phyloP scores from a whole-genome alignment of 176 grass and related monocot genomes.

The Tuctoria greenei region DNA sequence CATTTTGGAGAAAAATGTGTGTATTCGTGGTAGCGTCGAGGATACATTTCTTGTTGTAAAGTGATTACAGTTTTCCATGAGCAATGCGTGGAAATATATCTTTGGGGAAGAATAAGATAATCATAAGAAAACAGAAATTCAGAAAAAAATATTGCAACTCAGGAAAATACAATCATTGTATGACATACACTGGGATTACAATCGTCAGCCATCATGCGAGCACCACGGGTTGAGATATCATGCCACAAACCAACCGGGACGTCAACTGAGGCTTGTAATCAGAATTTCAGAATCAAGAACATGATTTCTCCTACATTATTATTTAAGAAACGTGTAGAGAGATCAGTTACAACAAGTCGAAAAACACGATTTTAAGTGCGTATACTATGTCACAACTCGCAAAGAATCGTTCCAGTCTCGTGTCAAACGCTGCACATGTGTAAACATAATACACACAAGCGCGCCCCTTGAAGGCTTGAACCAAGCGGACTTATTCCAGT shows the following conservation, averaged over 20 bases:
- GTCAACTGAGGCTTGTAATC: too few species aligned
- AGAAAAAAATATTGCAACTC: too few species aligned
- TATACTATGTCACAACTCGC: neutral
- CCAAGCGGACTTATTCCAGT: neutral
- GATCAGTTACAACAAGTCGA: neutral
- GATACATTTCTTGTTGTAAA: neutral
- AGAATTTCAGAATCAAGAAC: too few species aligned
- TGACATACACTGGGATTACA: too few species aligned
- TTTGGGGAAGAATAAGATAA: neutral
- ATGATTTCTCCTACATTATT: neutral
- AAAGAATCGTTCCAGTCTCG: neutral
- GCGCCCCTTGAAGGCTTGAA: too few species aligned
- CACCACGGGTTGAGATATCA: too few species aligned
- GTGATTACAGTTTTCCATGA: neutral
- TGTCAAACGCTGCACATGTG: too few species aligned
- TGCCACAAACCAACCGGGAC: too few species aligned
- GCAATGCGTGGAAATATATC: neutral
- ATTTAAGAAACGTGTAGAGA: neutral
- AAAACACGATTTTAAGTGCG: neutral
- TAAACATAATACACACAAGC: too few species aligned
- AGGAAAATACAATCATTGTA: too few species aligned
- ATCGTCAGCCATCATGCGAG: too few species aligned
- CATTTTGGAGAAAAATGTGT: neutral
- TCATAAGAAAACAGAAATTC: neutral
- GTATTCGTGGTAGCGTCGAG: neutral